Conservation (phyloP, 2,329 filamentous ascomycete genomes). For the Ceratocystis alfenasii region DNA sequence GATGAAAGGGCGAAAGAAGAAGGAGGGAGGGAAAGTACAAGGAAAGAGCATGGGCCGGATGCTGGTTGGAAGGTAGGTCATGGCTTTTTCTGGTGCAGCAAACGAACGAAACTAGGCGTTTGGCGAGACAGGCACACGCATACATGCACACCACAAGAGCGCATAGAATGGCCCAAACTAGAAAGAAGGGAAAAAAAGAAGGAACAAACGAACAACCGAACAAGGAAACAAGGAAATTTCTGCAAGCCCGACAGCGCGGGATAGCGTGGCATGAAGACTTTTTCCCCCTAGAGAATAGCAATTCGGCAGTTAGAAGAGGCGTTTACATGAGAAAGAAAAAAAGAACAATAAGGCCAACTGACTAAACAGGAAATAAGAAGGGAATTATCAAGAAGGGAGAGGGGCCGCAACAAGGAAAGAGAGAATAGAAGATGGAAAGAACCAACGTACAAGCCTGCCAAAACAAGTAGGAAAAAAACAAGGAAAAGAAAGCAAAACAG, state of each 20-base stretch:
- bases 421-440: neutral
- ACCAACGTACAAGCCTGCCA: neutral
- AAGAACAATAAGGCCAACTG: neutral
- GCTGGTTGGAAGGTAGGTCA: neutral
- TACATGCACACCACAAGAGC: neutral
- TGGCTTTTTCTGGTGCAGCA: conserved; percentile 1
- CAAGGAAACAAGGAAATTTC: neutral
- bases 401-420: neutral
- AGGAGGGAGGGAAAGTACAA: neutral
- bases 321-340: neutral
- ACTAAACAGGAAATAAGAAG: neutral
- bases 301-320: neutral
- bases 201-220: neutral
- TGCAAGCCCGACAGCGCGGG: neutral
- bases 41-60: neutral
- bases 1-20: neutral
- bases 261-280: conserved; percentile 7
- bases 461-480: neutral
- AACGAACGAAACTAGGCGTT: conserved; percentile 5
- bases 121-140: neutral
- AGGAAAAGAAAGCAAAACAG: neutral
- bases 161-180: neutral
- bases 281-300: neutral
- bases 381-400: neutral
- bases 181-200: neutral